Evolutionary conservation across 176 grass and related monocot species (phyloP).

Genomic region (Avena atlantica): DNA sequence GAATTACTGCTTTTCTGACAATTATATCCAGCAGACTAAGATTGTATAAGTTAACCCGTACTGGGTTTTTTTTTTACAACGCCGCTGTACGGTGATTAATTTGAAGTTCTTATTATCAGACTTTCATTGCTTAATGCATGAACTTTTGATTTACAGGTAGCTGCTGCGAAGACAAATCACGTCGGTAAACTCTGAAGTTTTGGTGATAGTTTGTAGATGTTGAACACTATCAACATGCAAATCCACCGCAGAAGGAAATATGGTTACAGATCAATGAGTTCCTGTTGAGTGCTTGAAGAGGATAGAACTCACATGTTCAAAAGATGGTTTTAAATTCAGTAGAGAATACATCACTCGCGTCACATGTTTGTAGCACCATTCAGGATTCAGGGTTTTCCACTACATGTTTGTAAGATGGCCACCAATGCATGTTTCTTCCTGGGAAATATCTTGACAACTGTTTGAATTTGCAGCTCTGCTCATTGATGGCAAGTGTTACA

Average conservation of each 20-base stretch:
- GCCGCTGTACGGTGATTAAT: conserved; percentile 15
- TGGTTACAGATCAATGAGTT: not conserved
- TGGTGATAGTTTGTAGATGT: conserved; percentile 18
- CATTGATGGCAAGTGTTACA: not conserved
- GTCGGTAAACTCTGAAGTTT: conserved; percentile 23
- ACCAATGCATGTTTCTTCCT: not conserved
- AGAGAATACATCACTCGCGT: not conserved
- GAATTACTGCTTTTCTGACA: not conserved
- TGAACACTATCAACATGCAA: conserved; percentile 25
- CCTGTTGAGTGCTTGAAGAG: not conserved
- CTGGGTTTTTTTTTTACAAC: not conserved
- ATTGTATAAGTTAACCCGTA: not conserved
- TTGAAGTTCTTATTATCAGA: conserved; percentile 13
- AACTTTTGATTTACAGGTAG: conserved; percentile 32
- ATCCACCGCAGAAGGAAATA: conserved; percentile 15
- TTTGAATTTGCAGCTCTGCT: not conserved
- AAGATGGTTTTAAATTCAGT: not conserved
- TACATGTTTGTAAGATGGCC: not conserved
- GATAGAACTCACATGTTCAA: not conserved
- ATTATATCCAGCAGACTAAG: not conserved
- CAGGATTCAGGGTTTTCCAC: not conserved
- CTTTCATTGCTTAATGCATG: not conserved
- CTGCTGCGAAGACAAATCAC: conserved; percentile 24
- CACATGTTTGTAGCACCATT: not conserved
- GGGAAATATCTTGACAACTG: not conserved